phyloP scores from a whole-genome alignment of 176 grass and related monocot species.

The Oryza longistaminata region DNA sequence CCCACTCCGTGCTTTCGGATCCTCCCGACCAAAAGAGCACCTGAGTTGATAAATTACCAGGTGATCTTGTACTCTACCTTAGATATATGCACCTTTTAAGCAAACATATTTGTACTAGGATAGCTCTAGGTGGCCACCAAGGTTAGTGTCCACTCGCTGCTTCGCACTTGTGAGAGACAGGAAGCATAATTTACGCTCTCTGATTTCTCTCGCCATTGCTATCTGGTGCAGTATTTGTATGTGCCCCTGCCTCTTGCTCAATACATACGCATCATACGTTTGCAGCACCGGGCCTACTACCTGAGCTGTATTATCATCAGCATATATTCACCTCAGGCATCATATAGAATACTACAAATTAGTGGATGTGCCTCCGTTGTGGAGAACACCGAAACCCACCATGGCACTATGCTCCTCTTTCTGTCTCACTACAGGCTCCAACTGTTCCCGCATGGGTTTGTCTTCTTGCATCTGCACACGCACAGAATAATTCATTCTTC shows the following conservation, averaged over 20 bases:
- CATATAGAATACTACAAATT: constrained; percentile 27
- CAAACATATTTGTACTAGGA: neutral
- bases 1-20: neutral
- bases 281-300: neutral
- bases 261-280: constrained; percentile 13
- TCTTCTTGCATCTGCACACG: constrained; percentile 17
- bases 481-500: constrained; percentile 17
- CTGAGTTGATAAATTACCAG: neutral
- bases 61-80: neutral
- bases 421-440: constrained; percentile 21
- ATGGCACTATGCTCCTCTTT: neutral
- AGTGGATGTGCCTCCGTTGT: constrained; percentile 40
- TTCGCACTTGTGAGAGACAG: constrained; percentile 36
- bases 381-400: constrained; percentile 46
- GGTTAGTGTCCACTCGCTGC: constrained; percentile 18
- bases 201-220: constrained; percentile 1
- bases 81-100: constrained; percentile 22
- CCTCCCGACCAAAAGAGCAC: constrained; percentile 24
- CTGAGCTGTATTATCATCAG: neutral
- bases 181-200: constrained; percentile 34
- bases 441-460: constrained; percentile 9
- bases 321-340: constrained; percentile 13
- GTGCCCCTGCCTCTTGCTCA: neutral
- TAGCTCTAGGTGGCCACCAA: constrained; percentile 8
- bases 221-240: neutral